Evolutionary conservation across 331 rosid genomes (phyloP), one percentile per base, ranked within the genome.

Genomic region (Arachis monticola): DNA sequence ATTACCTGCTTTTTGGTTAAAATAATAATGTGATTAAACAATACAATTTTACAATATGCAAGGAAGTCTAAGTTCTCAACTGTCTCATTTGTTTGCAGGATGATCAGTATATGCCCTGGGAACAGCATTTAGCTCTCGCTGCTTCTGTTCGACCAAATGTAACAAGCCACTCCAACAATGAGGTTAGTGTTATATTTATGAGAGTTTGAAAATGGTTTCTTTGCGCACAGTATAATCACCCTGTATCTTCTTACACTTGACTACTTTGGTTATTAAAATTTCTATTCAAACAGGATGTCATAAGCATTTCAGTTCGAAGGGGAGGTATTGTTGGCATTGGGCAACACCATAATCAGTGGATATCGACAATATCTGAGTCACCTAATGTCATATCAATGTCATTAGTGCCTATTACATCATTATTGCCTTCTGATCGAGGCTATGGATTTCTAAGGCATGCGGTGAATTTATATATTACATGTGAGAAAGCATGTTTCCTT

Each of bases 301-400:
- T 73, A 17, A 82, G 83, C 80, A 81, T 88, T 72, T 80, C 78
- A 14, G 79, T 89, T 75, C 81, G 96, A 77, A 88, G 85, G 66
- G 98, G 98, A 81, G 98, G 98, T 52, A 17, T 80, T 55, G 59
- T 53, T 53, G 93, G 88, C 80, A 0, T 50, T 5, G 75, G 85
- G 69, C 98, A 89, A 84, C 75, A 85, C 64, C 89, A 84, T 83
- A 93, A 79, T 35, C 74, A 79, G 77, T 94, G 98, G 98, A 92
- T 91, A 40, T 86, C 96, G 41, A 92, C 99, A 72, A 85, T 94
- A 84, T 77, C 96, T 62, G 71, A 84, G 74, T 88, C 84, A 6
- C 99, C 97, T 38, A 75, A 82, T 81, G 93, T 86, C 74, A 70
- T 90, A 77, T 90, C 90, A 13, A 82, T 94, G 97, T 83, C 99